Base-by-base conservation (phyloP, 2,329 filamentous ascomycete genomes). In the Pseudohalonectria lignicola region DNA sequence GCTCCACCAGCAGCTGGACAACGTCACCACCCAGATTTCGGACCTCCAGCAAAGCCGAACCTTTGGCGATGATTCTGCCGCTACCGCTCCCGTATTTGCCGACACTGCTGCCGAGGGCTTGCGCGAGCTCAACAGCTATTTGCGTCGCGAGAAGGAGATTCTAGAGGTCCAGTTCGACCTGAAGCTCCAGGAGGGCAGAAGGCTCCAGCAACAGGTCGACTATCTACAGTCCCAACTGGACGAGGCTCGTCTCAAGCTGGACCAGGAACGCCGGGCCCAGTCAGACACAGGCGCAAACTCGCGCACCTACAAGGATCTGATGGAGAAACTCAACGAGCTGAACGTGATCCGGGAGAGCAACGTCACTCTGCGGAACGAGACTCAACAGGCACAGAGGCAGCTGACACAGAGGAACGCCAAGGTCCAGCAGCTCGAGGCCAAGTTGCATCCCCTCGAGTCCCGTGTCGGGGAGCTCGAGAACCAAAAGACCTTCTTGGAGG, bases 271-370 rank as follows among this genome's bases (percentile, higher is more conserved):
- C 20, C 79, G 81, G 34, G 70, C 80, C 30, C 76, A 87, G 40
- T 74, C 79, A 2, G 84, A 94, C 46, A 79, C 70, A 41, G 76
- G 83, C 34, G 75, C 82, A 45, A 80, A 71, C 40, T 81, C 82
- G 11, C 72, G 85, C 53, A 86, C 79, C 36, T 86, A 95, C 53
- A 86, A 85, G 53, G 87, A 94, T 50, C 72, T 98, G 4, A 87
- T 94, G 77, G 81, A 93, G 47, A 95, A 93, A 46, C 74, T 98
- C 43, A 92, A 94, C 51, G 87, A 98, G 59, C 76, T 98, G 42
- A 98, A 98, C 51, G 69, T 95, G 13, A 94, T 93, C 67, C 83
- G 92, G 10, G 92, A 98, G 61, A 95, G 88, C 64, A 94, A 85
- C 49, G 84, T 84, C 40, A 92, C 90, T 1, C 70, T 98, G 13